A percentile compares a stretch with the other conserved stretches of the same genome.
phyloP scores from a whole-genome alignment of 768 basidiomycete genomes.

The Arthromyces matolae region DNA sequence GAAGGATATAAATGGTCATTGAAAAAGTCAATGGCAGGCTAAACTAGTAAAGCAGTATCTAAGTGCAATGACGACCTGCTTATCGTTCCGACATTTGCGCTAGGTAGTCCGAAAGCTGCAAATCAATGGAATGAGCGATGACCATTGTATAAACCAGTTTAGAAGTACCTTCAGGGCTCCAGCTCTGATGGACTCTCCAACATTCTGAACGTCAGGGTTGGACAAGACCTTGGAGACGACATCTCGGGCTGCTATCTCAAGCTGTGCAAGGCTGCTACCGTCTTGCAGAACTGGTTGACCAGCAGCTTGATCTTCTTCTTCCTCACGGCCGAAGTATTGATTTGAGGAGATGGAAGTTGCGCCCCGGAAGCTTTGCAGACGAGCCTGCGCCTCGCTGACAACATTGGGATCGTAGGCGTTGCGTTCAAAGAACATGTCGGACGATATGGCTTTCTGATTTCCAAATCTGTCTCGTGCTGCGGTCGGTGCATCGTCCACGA shows the following conservation, averaged over 20 bases:
- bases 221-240: slow-evolving; percentile 68
- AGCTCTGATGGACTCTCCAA: slow-evolving; percentile 70
- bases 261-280: slow-evolving; percentile 57
- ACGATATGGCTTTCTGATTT: slow-evolving; percentile 91
- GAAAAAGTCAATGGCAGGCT: background rate
- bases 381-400: slow-evolving; percentile 71
- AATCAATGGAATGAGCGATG: background rate
- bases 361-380: slow-evolving; percentile 84
- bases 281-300: slow-evolving; percentile 30
- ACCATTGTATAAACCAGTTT: background rate
- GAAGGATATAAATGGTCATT: background rate
- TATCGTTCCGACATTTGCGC: slow-evolving; percentile 60
- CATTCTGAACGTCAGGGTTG: slow-evolving; percentile 86
- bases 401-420: slow-evolving; percentile 78
- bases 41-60: background rate
- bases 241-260: slow-evolving; percentile 68
- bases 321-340: slow-evolving; percentile 93
- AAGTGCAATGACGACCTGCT: no score
- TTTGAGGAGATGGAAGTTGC: slow-evolving; percentile 92
- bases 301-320: slow-evolving; percentile 57
- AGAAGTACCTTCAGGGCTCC: slow-evolving; percentile 77
- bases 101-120: slow-evolving; percentile 60
- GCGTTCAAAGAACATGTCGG: slow-evolving; percentile 95
- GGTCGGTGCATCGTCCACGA: slow-evolving; percentile 60
- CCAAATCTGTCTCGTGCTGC: slow-evolving; percentile 91